Conservation (phyloP, 495 filamentous ascomycete species). For the Talaromyces wortmannii region DNA sequence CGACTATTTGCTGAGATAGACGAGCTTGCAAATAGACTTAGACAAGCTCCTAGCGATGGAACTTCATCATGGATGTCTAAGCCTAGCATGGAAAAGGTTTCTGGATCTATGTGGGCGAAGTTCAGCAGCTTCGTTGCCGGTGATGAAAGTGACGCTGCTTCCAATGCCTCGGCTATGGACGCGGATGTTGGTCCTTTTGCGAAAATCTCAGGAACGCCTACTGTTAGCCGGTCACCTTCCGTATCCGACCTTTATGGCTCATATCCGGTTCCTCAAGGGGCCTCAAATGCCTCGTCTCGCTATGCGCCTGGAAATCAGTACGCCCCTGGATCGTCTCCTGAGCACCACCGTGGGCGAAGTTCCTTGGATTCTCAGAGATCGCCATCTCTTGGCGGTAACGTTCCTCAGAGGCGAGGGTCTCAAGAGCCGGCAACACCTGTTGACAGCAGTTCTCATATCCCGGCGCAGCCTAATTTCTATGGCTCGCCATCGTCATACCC, state of each 20-base stretch:
- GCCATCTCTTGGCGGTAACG: slow-evolving; percentile 19
- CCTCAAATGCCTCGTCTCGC: slow-evolving; percentile 42
- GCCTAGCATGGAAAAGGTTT: slow-evolving; percentile 91
- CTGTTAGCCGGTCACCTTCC: slow-evolving; percentile 74
- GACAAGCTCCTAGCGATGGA: slow-evolving; percentile 71
- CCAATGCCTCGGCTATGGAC: slow-evolving; percentile 50
- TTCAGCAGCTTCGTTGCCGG: slow-evolving; percentile 95
- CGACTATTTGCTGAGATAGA: slow-evolving; percentile 68
- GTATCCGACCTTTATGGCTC: slow-evolving; percentile 69
- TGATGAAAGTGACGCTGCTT: slow-evolving; percentile 65
- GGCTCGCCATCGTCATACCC: slow-evolving; percentile 27
- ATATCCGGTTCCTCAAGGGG: slow-evolving; percentile 29
- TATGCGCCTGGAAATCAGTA: slow-evolving; percentile 56
- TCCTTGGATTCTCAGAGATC: slow-evolving; percentile 43
- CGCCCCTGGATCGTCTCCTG: slow-evolving; percentile 40
- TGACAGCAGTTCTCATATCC: slow-evolving; percentile 25
- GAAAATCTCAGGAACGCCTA: slow-evolving; percentile 71
- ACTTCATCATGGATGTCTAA: slow-evolving; percentile 77
- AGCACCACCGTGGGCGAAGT: slow-evolving; percentile 35
- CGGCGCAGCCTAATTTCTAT: slow-evolving; percentile 17
- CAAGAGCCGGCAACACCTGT: slow-evolving; percentile 29
- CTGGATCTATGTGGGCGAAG: slow-evolving; percentile 74
- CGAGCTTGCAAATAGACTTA: slow-evolving; percentile 74
- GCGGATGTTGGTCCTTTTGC: slow-evolving; percentile 71
- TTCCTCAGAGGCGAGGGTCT: slow-evolving; percentile 31